Evolutionary conservation across 192 early-diverging fungal species (phyloP), one percentile per base, ranked within the genome.

Genomic region (Backusella psychrophila): DNA sequence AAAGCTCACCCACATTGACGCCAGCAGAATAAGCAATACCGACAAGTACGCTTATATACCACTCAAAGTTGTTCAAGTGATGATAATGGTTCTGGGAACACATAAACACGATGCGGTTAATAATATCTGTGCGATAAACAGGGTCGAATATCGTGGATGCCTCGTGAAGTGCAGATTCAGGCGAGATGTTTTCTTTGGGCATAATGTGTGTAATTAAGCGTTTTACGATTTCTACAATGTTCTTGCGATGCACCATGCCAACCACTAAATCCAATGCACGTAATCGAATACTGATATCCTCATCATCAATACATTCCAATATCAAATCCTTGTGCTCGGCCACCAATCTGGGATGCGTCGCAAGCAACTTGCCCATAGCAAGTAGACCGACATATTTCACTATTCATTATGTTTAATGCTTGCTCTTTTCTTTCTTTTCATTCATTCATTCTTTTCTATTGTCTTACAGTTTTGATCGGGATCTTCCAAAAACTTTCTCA

Each of bases 371-470:
- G 31, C 89, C 89, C 75, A 99, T 78, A 4, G 96, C 93, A 72
- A 93, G 87, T 71, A 99, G 86, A 12, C 97, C 97, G 66, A 99
- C 89, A 71, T 98, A 99, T 77, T 96, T 95, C 41, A 96, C 93
- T 95, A 78, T 11, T 42, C 1, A 66, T 42, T 29, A 44, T 15
- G 0, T 38, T 35, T 1, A 26, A 21, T 35, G 11, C 7, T 1
- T 29, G 29, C 74, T 12, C 29, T 71, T 1, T 72, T n/a, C 35
- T 17, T 33, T 72, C 26, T 12, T 23, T 76, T 11, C 19, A 31
- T 4, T n/a, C n/a, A n/a, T n/a, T n/a, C n/a, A n/a, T n/a, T n/a
- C n/a, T n/a, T n/a, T n/a, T n/a, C n/a, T 35, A 5, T 42, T 8
- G 17, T 35, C 90, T 84, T 87, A 93, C 93, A 81, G 79, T 99